A percentile compares a stretch with the other conserved stretches of the same genome.
Evolutionary conservation across 2,329 filamentous ascomycete genomes (phyloP).

Genomic region (Sordariomycetes sp.): DNA sequence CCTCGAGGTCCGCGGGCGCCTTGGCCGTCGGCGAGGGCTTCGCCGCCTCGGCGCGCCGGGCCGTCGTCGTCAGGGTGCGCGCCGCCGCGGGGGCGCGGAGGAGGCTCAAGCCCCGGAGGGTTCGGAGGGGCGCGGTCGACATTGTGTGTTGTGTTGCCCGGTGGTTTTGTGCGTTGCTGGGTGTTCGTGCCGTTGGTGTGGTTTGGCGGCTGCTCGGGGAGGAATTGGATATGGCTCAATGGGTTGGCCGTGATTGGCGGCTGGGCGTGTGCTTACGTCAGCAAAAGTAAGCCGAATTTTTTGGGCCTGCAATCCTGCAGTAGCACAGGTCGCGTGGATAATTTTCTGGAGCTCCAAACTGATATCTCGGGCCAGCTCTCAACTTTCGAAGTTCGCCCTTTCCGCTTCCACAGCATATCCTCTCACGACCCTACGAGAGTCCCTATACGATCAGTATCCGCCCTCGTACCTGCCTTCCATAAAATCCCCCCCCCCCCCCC

Average conservation of each 20-base stretch:
- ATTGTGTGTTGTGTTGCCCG: constrained; percentile 19
- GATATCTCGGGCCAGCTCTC: not conserved
- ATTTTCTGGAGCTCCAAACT: not conserved
- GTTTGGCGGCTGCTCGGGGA: constrained; percentile 9
- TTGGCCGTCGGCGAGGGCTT: constrained; percentile 24
- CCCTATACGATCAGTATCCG: not conserved
- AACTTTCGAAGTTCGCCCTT: not conserved
- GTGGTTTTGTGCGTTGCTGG: not conserved
- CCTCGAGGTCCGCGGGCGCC: constrained; percentile 23
- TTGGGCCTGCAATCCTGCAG: not conserved
- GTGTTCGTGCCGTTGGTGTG: not conserved
- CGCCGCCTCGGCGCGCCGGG: constrained; percentile 30
- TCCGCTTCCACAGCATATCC: not conserved
- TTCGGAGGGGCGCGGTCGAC: constrained; percentile 28
- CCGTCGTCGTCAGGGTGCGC: constrained; percentile 34
- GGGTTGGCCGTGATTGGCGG: not conserved
- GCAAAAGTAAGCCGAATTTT: not conserved
- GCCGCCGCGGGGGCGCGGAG: constrained; percentile 21
- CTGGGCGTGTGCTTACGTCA: not conserved
- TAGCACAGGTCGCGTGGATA: not conserved
- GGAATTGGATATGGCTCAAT: constrained; percentile 5
- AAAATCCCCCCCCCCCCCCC: too few species aligned
- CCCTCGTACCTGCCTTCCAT: not conserved
- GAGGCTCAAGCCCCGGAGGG: constrained; percentile 27
- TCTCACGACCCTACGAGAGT: not conserved